Evolutionary conservation across 2,329 filamentous ascomycete genomes (phyloP), one percentile per base, ranked within the genome.

Genomic region (Dryadomyces sulphureus): DNA sequence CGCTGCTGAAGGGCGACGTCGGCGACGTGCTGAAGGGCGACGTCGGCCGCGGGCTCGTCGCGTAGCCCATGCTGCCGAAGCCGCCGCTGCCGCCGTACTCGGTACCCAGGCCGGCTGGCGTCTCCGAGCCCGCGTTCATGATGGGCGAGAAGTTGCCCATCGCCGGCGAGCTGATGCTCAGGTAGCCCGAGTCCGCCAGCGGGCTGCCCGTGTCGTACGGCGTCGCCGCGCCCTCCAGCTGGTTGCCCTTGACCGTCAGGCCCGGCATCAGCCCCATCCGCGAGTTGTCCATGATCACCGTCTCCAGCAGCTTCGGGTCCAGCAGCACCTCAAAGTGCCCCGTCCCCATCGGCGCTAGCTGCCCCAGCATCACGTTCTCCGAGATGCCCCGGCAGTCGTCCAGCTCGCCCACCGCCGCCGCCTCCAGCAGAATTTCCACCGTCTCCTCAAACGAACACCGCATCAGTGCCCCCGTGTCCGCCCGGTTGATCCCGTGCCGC

Each of bases 381-480:
- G 92, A 96, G 43, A 98, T 90, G 72, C 92, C 92, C 50, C 88
- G 84, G 68, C 93, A 98, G 64, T 98, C 92, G 59, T 98, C 92
- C 27, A 98, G 74, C 64, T 98, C 92, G 60, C 92, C 92, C 43
- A 86, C 86, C 16, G 88, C 87, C 21, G 92, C 92, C 50, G 92
- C 93, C 60, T 98, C 92, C 19, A 98, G 78, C 45, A 98, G 71
- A 70, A 98, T 98, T 61, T 98, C 93, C 36, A 98, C 92, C 0
- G 92, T 98, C 64, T 98, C 93, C 66, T 98, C 92, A 66, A 98
- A 98, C 2, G 92, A 98, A 72, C 93, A 98, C 63, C 92, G 84
- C 92, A 98, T 98, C 57, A 98, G 73, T 9, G 92, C 93, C 70
- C 92, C 92, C 51, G 93, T 98, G 60, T 98, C 92, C 22, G 90